Conservation (phyloP, 2,329 filamentous ascomycete genomes). For the Cladosporium cucumerinum region DNA sequence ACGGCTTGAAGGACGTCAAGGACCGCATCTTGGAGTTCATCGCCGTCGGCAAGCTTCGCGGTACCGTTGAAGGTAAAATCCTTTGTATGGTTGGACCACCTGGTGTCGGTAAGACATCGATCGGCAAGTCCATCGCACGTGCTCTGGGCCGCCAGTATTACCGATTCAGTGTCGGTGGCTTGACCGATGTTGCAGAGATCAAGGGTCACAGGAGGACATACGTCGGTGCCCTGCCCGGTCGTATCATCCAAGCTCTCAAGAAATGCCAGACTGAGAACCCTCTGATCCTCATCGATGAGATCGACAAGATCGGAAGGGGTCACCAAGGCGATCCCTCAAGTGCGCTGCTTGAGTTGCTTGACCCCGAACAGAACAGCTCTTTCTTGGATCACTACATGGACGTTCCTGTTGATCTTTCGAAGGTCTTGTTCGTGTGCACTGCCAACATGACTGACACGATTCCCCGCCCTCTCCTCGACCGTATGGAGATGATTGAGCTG, state of each 20-base stretch:
- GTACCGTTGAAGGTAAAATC: constrained; percentile 97
- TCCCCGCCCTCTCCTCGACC: constrained; percentile 84
- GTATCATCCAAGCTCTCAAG: constrained; percentile 97
- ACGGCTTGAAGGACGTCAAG: constrained; percentile 96
- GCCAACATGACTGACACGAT: constrained; percentile 99
- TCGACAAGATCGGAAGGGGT: constrained; percentile 95
- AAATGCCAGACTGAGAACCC: constrained; percentile 99
- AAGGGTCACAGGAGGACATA: constrained; percentile 97
- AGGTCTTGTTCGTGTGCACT: constrained; percentile 97
- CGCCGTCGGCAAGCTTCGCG: constrained; percentile 91
- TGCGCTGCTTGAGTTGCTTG: constrained; percentile 85
- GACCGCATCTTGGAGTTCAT: constrained; percentile 98
- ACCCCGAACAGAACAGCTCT: constrained; percentile 94
- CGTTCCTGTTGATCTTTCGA: constrained; percentile 93
- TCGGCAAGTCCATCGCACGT: constrained; percentile 94
- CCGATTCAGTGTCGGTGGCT: constrained; percentile 92
- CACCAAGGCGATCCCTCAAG: constrained; percentile 96
- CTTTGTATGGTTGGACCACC: constrained; percentile 95
- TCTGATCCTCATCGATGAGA: constrained; percentile 90
- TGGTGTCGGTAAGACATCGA: constrained; percentile 97
- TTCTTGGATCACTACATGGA: constrained; percentile 99
- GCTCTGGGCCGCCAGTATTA: constrained; percentile 96
- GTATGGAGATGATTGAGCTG: constrained; percentile 96
- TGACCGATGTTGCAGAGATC: constrained; percentile 97
- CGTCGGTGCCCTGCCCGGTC: constrained; percentile 88